Evolutionary conservation across 1,284 basidiomycete genomes (phyloP).

Genomic region (Melampsora larici-populina): DNA sequence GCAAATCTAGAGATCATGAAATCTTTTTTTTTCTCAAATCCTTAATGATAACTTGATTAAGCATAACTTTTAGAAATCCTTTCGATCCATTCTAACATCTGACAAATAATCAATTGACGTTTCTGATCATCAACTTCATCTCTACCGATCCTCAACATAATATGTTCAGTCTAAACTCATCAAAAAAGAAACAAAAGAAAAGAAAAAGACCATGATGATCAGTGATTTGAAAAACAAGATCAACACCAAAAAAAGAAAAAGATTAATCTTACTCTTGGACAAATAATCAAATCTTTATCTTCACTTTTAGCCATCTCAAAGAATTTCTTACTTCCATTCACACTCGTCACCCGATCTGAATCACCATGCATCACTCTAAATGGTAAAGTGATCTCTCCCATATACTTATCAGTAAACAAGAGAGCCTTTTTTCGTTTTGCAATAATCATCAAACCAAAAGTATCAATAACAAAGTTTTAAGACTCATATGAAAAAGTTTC

Average conservation of each 20-base stretch:
- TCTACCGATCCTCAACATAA: conserved; percentile 46
- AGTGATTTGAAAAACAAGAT: neutral
- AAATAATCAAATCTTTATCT: conserved; percentile 34
- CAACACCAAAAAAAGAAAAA: neutral
- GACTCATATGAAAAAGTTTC: neutral
- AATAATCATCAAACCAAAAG: neutral
- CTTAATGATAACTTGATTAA: too few species aligned
- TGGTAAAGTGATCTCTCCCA: conserved; percentile 47
- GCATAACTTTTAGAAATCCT: conserved; percentile 14
- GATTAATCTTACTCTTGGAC: conserved; percentile 15
- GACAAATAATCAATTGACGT: conserved; percentile 47
- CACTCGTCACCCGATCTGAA: conserved; percentile 36
- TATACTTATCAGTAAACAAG: conserved; percentile 5
- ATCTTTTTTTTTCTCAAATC: too few species aligned
- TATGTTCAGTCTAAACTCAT: conserved; percentile 28
- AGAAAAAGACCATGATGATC: neutral
- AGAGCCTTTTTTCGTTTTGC: conserved; percentile 9
- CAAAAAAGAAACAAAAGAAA: neutral
- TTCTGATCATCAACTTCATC: conserved; percentile 48
- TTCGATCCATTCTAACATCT: conserved; percentile 49
- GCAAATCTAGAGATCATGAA: too few species aligned
- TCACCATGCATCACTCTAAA: conserved; percentile 50
- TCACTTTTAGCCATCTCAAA: conserved; percentile 13
- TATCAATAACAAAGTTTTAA: conserved; percentile 3
- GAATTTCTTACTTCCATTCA: conserved; percentile 12